phyloP scores from a whole-genome alignment of 768 basidiomycete genomes.

The Erythrobasidium yunnanense region DNA sequence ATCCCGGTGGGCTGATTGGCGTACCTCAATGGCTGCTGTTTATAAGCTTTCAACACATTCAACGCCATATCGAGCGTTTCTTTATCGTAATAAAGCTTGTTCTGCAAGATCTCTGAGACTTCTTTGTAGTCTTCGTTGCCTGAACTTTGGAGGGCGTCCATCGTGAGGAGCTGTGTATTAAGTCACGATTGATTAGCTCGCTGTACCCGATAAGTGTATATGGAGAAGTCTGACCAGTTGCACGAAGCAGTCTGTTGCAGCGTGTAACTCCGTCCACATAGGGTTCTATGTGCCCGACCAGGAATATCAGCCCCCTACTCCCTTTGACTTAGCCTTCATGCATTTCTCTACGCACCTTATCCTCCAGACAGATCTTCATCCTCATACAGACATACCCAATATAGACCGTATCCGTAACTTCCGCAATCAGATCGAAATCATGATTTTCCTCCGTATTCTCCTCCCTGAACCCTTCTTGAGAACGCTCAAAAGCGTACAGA shows the following conservation, averaged over 20 bases:
- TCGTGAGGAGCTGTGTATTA: constrained; percentile 54
- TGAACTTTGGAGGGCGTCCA: constrained; percentile 65
- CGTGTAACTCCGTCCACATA: constrained; percentile 84
- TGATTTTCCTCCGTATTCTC: constrained; percentile 36
- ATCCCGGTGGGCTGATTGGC: no score
- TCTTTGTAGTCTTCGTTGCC: constrained; percentile 53
- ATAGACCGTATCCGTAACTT: constrained; percentile 74
- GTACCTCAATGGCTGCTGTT: constrained; percentile 48
- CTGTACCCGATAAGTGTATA: no score
- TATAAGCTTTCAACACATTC: constrained; percentile 65
- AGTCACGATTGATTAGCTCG: not conserved
- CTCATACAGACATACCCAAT: constrained; percentile 81
- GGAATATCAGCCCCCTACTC: not conserved
- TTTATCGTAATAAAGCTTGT: constrained; percentile 88
- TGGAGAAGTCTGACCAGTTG: constrained; percentile 52
- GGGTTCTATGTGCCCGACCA: constrained; percentile 73
- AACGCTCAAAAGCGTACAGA: constrained; percentile 47
- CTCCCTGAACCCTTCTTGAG: constrained; percentile 29
- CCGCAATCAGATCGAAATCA: constrained; percentile 52
- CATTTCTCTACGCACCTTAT: constrained; percentile 55
- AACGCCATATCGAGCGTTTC: constrained; percentile 82
- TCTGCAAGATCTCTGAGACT: constrained; percentile 67
- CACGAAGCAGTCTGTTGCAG: constrained; percentile 84
- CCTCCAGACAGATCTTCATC: constrained; percentile 79
- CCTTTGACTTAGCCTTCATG: not conserved